Evolutionary conservation across 2,329 filamentous ascomycete genomes (phyloP), one percentile per base, ranked within the genome.

Genomic region (Neonectria coccinea): DNA sequence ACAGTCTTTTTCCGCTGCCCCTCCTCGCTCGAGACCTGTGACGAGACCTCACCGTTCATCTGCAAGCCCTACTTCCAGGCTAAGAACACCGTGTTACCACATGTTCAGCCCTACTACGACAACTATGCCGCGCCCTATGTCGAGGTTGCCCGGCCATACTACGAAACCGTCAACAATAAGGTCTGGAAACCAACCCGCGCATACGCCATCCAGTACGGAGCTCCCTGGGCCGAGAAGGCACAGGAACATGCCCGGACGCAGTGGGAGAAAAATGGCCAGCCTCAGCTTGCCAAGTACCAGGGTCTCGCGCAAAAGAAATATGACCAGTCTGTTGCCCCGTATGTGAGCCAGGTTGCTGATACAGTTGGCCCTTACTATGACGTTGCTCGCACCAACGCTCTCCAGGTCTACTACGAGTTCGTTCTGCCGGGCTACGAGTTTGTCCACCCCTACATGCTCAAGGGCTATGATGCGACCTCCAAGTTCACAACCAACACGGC

Each of bases 1-100:
- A 96, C 92, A 25, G 82, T 96, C 59, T 80, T 95, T 64, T 92
- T 99, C 77, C 88, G 91, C 66, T 99, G 95, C 78, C 95, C 95
- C 12, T 83, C 89, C 3, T 88, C 87, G 9, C 80, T 90, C 65
- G 86, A 90, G 29, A 85, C 88, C 27, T 87, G 96, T 74, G 86
- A 88, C 72, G 87, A 91, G 27, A 80, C 85, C 31, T 92, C 93
- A 1, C 92, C 94, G 1, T 85, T 82, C 68, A 87, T 98, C 66
- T 99, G 96, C 86, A 90, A 90, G 74, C 90, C 92, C 10, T 97
- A 97, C 85, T 85, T 91, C 82, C 80, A 89, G 80, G 72, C 89
- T 82, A 82, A 89, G 84, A 79, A 85, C 20, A 75, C 81, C 62
- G 82, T 94, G 64, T 81, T 88, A 27, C 96, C 96, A 4, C 91